These are phyloP conservation scores for Mollisia scopiformis DNA, from an alignment of 2,329 filamentous ascomycete genomes.

Conservation along the genomic window DNA sequence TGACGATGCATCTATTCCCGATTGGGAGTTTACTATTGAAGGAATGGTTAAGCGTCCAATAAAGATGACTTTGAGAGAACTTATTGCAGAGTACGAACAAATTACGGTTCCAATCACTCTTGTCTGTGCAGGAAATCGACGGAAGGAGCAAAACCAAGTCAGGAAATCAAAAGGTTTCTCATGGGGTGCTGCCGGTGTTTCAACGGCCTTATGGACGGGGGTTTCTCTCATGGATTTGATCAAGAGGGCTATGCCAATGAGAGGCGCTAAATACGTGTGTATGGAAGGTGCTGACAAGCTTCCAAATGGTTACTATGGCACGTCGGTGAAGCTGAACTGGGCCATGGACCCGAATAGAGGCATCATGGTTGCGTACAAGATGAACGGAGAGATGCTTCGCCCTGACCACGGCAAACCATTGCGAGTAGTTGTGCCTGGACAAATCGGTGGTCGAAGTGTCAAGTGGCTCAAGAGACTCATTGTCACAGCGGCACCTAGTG, in stretches of 20 bases:
- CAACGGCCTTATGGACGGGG: constrained; percentile 87
- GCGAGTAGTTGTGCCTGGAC: constrained; percentile 81
- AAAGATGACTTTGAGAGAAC: constrained; percentile 69
- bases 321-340: constrained; percentile 86
- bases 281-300: constrained; percentile 90
- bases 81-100: constrained; percentile 76
- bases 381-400: constrained; percentile 82
- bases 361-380: constrained; percentile 85
- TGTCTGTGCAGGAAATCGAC: constrained; percentile 87
- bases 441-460: constrained; percentile 89
- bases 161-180: constrained; percentile 93
- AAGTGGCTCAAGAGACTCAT: constrained; percentile 89
- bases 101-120: constrained; percentile 86
- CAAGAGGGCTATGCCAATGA: constrained; percentile 65
- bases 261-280: constrained; percentile 79
- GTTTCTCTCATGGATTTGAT: constrained; percentile 76
- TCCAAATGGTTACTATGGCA: constrained; percentile 88
- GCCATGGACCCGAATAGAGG: constrained; percentile 81
- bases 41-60: constrained; percentile 81
- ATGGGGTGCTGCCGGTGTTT: constrained; percentile 87
- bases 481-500: constrained; percentile 76
- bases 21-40: constrained; percentile 84
- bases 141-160: constrained; percentile 91
- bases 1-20: constrained; percentile 68
- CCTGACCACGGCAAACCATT: constrained; percentile 89